Conservation (phyloP, 2,329 filamentous ascomycete species). For the Penicillium glabrum region DNA sequence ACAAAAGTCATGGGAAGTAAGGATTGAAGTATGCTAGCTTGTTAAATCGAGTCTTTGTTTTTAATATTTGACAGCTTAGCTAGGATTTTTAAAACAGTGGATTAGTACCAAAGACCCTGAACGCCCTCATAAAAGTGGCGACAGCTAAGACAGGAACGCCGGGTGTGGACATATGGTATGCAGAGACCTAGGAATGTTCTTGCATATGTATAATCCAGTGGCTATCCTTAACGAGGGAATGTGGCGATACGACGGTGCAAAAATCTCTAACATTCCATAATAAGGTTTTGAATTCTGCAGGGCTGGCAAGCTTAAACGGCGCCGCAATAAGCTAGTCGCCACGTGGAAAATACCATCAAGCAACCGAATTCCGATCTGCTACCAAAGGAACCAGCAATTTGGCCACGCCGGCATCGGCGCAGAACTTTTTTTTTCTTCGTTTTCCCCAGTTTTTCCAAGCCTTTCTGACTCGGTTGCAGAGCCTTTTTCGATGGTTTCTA, state of each 20-base stretch:
- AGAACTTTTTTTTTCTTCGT: constrained; percentile 4
- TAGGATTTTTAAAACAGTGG: no score
- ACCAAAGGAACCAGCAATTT: not conserved
- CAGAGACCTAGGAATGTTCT: no score
- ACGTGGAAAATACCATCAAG: not conserved
- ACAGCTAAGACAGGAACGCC: no score
- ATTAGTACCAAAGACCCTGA: no score
- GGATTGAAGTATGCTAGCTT: no score
- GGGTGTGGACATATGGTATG: no score
- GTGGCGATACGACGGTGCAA: not conserved
- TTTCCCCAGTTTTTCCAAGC: constrained; percentile 15
- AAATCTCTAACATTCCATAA: not conserved
- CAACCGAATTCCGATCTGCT: not conserved
- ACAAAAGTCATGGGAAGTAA: no score
- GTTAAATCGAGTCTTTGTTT: no score
- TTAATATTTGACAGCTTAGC: no score
- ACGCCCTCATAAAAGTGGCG: no score
- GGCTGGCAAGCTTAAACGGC: not conserved
- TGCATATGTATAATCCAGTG: not conserved
- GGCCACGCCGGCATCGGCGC: constrained; percentile 17
- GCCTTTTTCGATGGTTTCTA: constrained; percentile 7
- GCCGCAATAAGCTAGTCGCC: not conserved
- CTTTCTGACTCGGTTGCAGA: not conserved
- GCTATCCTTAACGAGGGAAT: not conserved
- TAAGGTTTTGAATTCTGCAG: not conserved